Evolutionary conservation across 2,329 filamentous ascomycete species (phyloP), one percentile per base, ranked within the genome.

Genomic region (Eurotiales sp.): DNA sequence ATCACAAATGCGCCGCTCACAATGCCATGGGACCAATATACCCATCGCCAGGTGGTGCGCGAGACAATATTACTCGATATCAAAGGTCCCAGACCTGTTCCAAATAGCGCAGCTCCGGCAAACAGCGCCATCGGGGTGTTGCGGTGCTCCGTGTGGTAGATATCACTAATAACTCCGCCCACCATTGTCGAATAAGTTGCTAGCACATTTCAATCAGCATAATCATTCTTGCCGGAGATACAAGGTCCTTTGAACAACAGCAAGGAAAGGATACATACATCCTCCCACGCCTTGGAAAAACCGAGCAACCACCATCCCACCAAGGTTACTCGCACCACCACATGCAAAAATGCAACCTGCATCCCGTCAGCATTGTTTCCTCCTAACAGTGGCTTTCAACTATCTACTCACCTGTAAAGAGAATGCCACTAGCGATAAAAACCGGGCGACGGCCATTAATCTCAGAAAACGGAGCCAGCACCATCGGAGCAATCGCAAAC

Each of bases 81-180:
- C 2, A 64, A 58, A 2, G 62, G 62, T 11, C 61, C 62, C 12
- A 57, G 40, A 54, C 59, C 44, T 50, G 61, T 47, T 57, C 90
- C 92, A 8, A 86, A 77, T 0, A 96, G 73, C 0, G 90, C 90
- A 3, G 78, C 76, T 0, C 86, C 88, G n/a, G 86, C 87, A 67
- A 95, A 96, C 0, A 95, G 65, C 0, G 89, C 86, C 92, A 96
- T 96, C 0, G 91, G 88, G 0, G 86, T 90, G 61, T 96, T 96
- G 29, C 92, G 78, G 40, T 88, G 84, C 53, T 87, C 74, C 8
- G 88, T 83, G 43, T 85, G 81, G 72, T 90, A 96, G 53, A 96
- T 81, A 63, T 96, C 91, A 46, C 87, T 86, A 36, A 96, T 86
- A 3, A 96, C 87, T 3, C 91, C 91, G n/a, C 91, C 91, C 0